These are phyloP conservation scores for Nicotiana attenuata DNA, from an alignment of 257 asterid genomes.

Conservation along the genomic window DNA sequence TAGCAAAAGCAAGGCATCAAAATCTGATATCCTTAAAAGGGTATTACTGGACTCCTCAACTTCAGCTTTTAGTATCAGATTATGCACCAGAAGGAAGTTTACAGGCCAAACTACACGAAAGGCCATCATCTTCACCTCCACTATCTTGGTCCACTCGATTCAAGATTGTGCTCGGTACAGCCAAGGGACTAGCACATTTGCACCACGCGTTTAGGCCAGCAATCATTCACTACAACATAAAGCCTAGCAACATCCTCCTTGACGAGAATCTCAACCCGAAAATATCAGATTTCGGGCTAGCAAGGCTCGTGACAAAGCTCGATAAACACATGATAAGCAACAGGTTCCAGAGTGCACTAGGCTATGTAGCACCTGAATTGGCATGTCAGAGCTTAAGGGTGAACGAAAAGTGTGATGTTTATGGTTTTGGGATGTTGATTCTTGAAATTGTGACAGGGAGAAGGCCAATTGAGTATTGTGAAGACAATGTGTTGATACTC, in stretches of 20 bases:
- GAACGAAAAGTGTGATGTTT: slow-evolving; percentile 85
- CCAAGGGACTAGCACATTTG: slow-evolving; percentile 82
- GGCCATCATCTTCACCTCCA: slow-evolving; percentile 28
- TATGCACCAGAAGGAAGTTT: slow-evolving; percentile 57
- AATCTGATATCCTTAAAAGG: slow-evolving; percentile 65
- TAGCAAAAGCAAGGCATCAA: slow-evolving; percentile 75
- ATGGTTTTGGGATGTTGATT: slow-evolving; percentile 78
- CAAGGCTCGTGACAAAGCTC: slow-evolving; percentile 54
- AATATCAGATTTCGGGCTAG: slow-evolving; percentile 75
- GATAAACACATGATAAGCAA: slow-evolving; percentile 57
- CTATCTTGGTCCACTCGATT: slow-evolving; percentile 67
- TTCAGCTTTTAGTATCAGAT: slow-evolving; percentile 76
- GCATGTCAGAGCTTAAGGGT: slow-evolving; percentile 89
- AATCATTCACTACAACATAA: slow-evolving; percentile 75
- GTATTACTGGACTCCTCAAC: slow-evolving; percentile 86
- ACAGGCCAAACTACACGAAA: slow-evolving; percentile 54
- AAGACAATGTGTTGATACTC: slow-evolving; percentile 69
- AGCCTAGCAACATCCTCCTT: slow-evolving; percentile 76
- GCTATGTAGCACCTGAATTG: slow-evolving; percentile 86
- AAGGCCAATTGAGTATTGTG: slow-evolving; percentile 79
- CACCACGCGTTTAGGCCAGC: slow-evolving; percentile 77
- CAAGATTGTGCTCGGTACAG: slow-evolving; percentile 67
- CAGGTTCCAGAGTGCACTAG: slow-evolving; percentile 69
- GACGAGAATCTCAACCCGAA: slow-evolving; percentile 63
- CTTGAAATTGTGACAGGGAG: slow-evolving; percentile 80